phyloP scores from a whole-genome alignment of 1,284 basidiomycete species.

The Tilletia setariae region DNA sequence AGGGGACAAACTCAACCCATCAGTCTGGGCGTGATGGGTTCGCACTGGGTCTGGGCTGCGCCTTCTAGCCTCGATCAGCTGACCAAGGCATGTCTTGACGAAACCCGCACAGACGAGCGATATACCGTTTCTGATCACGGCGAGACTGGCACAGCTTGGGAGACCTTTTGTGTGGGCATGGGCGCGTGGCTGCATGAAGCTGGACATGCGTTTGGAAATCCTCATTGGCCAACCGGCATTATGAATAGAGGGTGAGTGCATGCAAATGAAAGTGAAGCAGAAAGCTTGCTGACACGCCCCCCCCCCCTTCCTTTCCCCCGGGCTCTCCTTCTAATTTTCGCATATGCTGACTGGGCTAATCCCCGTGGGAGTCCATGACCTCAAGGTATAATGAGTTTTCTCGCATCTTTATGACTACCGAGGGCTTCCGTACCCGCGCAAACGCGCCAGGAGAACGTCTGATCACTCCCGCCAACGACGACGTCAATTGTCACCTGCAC shows the following conservation, averaged over 20 bases:
- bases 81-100: conserved; percentile 29
- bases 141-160: conserved; percentile 30
- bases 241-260: conserved; percentile 28
- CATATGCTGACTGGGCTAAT: too few relatives aligned
- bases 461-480: conserved; percentile 29
- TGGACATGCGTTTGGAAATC: conserved; percentile 33
- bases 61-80: conserved; percentile 25
- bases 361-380: too few relatives aligned
- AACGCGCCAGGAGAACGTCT: conserved; percentile 13
- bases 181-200: conserved; percentile 37
- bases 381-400: conserved; percentile 38
- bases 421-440: conserved; percentile 23
- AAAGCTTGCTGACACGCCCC: background rate
- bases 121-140: conserved; percentile 35
- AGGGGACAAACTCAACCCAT: background rate
- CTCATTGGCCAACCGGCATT: conserved; percentile 31
- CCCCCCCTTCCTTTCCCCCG: too few relatives aligned
- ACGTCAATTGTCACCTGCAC: conserved; percentile 32
- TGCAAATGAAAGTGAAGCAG: too few relatives aligned
- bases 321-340: too few relatives aligned
- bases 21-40: conserved; percentile 35
- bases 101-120: conserved; percentile 27
- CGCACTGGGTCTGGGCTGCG: conserved; percentile 40
- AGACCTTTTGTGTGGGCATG: conserved; percentile 39
- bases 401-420: conserved; percentile 40